phyloP scores from a whole-genome alignment of 371 early-diverging fungal species.

The Rhizomucor miehei region DNA sequence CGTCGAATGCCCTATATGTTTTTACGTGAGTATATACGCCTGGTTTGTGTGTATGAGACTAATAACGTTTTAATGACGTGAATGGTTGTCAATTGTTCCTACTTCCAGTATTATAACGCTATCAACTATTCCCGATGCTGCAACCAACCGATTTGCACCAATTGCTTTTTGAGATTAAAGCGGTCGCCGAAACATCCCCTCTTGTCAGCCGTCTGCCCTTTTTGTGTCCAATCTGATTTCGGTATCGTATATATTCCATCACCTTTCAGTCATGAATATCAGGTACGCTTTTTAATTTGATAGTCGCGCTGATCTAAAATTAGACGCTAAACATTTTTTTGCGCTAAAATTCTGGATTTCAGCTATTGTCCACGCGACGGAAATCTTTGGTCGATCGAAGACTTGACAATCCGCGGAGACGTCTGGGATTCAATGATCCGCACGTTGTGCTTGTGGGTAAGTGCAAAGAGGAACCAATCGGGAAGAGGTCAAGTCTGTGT shows the following conservation, averaged over 20 bases:
- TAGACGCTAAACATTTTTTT: neutral
- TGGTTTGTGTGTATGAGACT: neutral
- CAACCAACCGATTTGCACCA: conserved; percentile 90
- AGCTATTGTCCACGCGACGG: neutral
- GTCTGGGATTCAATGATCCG: conserved; percentile 59
- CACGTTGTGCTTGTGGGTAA: conserved; percentile 75
- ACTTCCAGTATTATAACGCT: conserved; percentile 69
- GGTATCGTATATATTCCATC: conserved; percentile 73
- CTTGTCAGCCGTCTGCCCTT: conserved; percentile 78
- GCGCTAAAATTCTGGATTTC: neutral
- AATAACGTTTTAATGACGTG: neutral
- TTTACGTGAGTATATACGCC: conserved; percentile 54
- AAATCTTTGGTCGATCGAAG: conserved; percentile 1
- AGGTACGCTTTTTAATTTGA: too few species aligned
- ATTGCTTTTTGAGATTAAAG: conserved; percentile 91
- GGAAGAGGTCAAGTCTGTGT: neutral
- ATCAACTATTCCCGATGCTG: conserved; percentile 90
- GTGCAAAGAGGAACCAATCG: neutral
- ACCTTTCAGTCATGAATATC: conserved; percentile 31
- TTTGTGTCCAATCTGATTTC: conserved; percentile 82
- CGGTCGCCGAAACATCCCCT: conserved; percentile 58
- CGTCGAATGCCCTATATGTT: conserved; percentile 88
- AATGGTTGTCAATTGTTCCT: conserved; percentile 11
- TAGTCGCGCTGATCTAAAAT: conserved; percentile 15
- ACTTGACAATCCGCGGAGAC: conserved; percentile 46